Conservation (phyloP, 2,329 filamentous ascomycete species). For the Neocucurbitaria cava region DNA sequence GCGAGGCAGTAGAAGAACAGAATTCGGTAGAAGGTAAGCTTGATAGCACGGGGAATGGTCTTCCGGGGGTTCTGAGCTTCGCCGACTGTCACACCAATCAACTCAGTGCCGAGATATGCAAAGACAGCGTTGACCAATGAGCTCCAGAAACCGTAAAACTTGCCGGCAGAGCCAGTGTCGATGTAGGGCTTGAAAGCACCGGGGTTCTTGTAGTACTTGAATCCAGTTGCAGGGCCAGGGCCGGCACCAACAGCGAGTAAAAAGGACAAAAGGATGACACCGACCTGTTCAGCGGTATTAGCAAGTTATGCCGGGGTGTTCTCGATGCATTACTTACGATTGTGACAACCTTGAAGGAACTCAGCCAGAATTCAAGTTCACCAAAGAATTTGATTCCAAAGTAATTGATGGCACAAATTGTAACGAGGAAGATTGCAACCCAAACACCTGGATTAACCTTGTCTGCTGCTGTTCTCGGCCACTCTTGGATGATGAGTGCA, state of each 20-base stretch:
- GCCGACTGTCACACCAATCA: constrained; percentile 79
- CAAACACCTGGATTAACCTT: constrained; percentile 79
- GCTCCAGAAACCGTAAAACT: constrained; percentile 64
- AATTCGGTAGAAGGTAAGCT: constrained; percentile 82
- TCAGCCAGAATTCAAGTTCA: constrained; percentile 59
- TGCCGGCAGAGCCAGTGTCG: constrained; percentile 41
- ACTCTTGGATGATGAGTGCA: constrained; percentile 80
- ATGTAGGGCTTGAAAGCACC: constrained; percentile 55
- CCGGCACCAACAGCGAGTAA: constrained; percentile 54
- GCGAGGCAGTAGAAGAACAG: constrained; percentile 79
- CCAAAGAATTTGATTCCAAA: constrained; percentile 65
- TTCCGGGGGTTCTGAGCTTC: constrained; percentile 81
- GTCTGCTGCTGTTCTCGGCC: constrained; percentile 67
- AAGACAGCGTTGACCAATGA: constrained; percentile 80
- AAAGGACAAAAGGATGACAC: constrained; percentile 54
- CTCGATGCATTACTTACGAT: constrained; percentile 39
- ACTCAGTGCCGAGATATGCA: constrained; percentile 74
- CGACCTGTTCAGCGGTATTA: constrained; percentile 14
- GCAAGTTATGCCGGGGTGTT: neutral
- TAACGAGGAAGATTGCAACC: constrained; percentile 66
- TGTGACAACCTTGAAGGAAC: constrained; percentile 54
- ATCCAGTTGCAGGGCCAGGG: constrained; percentile 51
- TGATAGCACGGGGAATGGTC: constrained; percentile 79
- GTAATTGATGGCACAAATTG: constrained; percentile 55
- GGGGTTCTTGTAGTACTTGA: constrained; percentile 54